Conservation (phyloP, 225 moss, liverwort and hornwort species). For the Sphagnum contortum region DNA sequence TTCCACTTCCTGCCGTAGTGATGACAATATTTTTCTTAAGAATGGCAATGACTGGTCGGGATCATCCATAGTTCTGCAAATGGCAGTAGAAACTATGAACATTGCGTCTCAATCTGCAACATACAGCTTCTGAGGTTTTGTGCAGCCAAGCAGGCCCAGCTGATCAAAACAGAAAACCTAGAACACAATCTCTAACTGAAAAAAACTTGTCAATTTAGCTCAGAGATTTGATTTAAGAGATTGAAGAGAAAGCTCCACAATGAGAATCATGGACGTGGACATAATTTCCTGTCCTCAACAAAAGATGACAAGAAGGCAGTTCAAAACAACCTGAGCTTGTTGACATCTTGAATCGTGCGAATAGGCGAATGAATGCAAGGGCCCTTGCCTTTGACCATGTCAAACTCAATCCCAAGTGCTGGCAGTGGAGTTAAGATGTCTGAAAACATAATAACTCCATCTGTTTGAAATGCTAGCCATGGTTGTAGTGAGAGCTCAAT, state of each 20-base stretch:
- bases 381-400: slow-evolving; percentile 92
- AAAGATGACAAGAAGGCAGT: too few species aligned
- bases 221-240: too few species aligned
- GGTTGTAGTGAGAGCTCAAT: slow-evolving; percentile 92
- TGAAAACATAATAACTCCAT: slow-evolving; percentile 97
- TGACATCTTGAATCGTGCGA: slow-evolving; percentile 49
- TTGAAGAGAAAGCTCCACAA: too few species aligned
- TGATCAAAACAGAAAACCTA: too few species aligned
- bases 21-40: slow-evolving; percentile 58
- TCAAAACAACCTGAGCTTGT: slow-evolving; percentile 20
- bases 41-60: slow-evolving; percentile 70
- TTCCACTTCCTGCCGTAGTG: slow-evolving; percentile 62
- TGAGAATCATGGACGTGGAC: too few species aligned
- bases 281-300: too few species aligned
- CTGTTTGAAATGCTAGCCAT: slow-evolving; percentile 79
- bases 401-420: slow-evolving; percentile 88
- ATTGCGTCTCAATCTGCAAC: too few species aligned
- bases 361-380: slow-evolving; percentile 67
- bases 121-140: too few species aligned
- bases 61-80: slow-evolving; percentile 57
- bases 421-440: slow-evolving; percentile 91
- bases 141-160: too few species aligned
- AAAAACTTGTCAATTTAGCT: too few species aligned
- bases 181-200: too few species aligned
- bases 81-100: too few species aligned